Base-by-base conservation (phyloP, 2,329 filamentous ascomycete species). In the Trichoderma afroharzianum region DNA sequence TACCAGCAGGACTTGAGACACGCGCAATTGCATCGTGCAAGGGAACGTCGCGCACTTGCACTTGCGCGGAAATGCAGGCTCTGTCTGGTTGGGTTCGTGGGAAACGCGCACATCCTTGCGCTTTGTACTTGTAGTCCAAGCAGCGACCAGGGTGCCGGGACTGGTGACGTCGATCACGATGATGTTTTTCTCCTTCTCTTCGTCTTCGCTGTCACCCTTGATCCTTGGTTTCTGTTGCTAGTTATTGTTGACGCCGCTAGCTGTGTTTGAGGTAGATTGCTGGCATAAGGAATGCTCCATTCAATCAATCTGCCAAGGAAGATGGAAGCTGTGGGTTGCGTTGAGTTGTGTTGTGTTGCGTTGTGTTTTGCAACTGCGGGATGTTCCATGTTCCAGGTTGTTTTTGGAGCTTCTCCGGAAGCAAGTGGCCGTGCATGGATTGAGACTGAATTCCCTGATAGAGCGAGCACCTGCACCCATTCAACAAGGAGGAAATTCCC, bases 81-180 rank as follows among this genome's bases (percentile, higher is more conserved):
- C 30, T 11, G 33, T 26, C 30, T 11, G 33, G 50, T 21, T 21
- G n/a, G 21, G 53, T 43, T 68, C 32, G 57, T 59, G 58, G 64
- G 36, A 39, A 39, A 47, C 53, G 53, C 53, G 21, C 8, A 11
- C n/a, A 57, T 67, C 50, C 63, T 21, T 39, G 57, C 28, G 30
- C 8, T 32, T 70, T 55, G 47, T 12, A 43, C 24, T 70, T 55
- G 47, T 12, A 43, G 43, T 43, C 67, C 58, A 70, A 62, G 50
- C 32, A 55, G 36, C 43, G 57, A 63, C 58, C 43, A 55, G 68
- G 68, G 68, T 61, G 28, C 57, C n/a, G 32, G 59, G 21, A 62
- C 36, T 47, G 47, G 68, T 70, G 68, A 70, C 68, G 68, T 70
- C 58, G 68, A 63, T 70, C 58, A 39, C 28, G 43, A 63, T 70